Base-by-base conservation (phyloP, 768 basidiomycete species). In the Pleurotus pulmonarius region DNA sequence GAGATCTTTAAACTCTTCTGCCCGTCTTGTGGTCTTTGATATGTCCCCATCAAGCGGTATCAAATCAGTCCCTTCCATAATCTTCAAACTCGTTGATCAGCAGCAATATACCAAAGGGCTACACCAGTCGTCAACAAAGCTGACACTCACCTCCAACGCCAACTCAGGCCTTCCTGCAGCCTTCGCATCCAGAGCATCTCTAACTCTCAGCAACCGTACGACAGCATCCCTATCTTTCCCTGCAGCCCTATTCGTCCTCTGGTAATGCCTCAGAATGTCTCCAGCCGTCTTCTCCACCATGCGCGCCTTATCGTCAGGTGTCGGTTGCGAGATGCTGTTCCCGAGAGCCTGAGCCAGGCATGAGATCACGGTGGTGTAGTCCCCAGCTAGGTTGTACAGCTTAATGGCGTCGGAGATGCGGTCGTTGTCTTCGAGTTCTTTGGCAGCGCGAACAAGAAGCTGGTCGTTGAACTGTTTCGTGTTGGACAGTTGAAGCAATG, bases 351-450 rank as follows among this genome's bases (percentile, higher is more conserved):
- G 84, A 12, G 93, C 92, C 37, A 98, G 87, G 53, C 91, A 92
- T 5, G 85, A 79, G 41, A 98, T 83, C 55, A 98, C 96, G 22
- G 91, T 92, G 12, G 81, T 73, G 67, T 94, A 94, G 60, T 95
- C 90, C 34, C 92, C 91, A 1, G 95, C 95, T 38, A 98, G 84
- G 72, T 98, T 95, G 74, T 94, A 98, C 44, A 99, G 75, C 67
- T 94, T 93, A 74, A 98, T 94, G 2, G 94, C 94, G 68, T 98
- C 94, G 1, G 87, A 80, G 39, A 91, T 79, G 29, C 90, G 88
- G 64, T 92, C 87, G 64, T 94, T 94, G 54, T 88, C 82, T 65
- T 92, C 86, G 1, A 90, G 88, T 60, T 91, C 80, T 26, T 80
- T 80, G 0, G 96, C 96, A 0, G 95, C 92, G 5, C 83, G 83